A percentile compares a stretch with the other conserved stretches of the same genome.
Evolutionary conservation across 768 basidiomycete genomes (phyloP).

Genomic region (Trametes meyenii): DNA sequence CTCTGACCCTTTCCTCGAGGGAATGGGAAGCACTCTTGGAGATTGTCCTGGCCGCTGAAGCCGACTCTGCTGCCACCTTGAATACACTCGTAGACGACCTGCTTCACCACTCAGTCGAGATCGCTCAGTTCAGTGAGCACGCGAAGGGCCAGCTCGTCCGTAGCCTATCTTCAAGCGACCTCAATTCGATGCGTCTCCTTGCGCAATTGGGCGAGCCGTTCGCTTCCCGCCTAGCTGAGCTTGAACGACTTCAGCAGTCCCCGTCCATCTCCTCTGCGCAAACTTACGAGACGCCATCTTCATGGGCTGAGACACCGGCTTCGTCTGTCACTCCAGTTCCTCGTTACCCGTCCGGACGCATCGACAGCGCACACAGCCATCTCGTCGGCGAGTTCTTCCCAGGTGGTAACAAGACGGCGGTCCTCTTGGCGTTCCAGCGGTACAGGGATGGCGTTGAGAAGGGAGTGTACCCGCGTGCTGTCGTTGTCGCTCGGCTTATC

Average conservation of each 20-base stretch:
- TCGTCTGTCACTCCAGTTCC: conserved; percentile 5
- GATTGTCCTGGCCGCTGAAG: conserved; percentile 31
- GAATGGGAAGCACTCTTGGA: conserved; percentile 54
- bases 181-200: conserved; percentile 18
- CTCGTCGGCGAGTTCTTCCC: conserved; percentile 35
- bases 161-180: conserved; percentile 15
- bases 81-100: conserved; percentile 15
- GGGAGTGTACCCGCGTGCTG: conserved; percentile 53
- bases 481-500: conserved; percentile 63
- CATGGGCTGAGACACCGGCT: conserved; percentile 10
- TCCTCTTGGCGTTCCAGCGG: conserved; percentile 47
- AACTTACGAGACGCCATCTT: conserved; percentile 10
- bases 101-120: conserved; percentile 22
- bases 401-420: conserved; percentile 15
- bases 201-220: conserved; percentile 24
- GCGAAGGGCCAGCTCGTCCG: conserved; percentile 20
- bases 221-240: conserved; percentile 15
- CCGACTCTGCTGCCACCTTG: conserved; percentile 17
- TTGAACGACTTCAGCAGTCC: conserved; percentile 8
- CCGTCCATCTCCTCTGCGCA: conserved; percentile 11
- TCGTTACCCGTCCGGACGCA: conserved; percentile 15
- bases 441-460: conserved; percentile 49
- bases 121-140: conserved; percentile 20
- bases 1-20: conserved; percentile 35
- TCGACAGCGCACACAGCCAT: conserved; percentile 35